Base-by-base conservation (phyloP, 345 rosid genomes). In the Noccaea bulbosa region DNA sequence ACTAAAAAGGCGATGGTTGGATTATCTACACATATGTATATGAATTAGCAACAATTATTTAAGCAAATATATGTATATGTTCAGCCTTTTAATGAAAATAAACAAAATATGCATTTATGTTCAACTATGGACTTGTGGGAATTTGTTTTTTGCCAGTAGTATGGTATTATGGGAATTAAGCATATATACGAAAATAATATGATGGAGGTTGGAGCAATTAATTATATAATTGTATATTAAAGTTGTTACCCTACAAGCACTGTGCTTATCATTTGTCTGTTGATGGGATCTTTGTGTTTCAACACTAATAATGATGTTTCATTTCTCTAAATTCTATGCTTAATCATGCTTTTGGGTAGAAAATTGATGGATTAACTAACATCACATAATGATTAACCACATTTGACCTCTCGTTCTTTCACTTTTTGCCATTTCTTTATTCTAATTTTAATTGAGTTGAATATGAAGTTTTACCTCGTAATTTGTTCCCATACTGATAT, bases 321-420 rank as follows among this genome's bases (percentile, higher is more conserved):
- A 60, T 57, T 62, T 48, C 71, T 55, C 80, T 43, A 79, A 81
- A 74, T 86, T 82, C 84, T 53, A 82, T 70, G 75, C 57, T 75
- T 83, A 82, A 87, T 90, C 82, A 90, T 90, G 86, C 58, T 52
- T 77, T 68, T 70, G 83, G 83, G 81, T 80, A 85, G 77, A 75
- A 76, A 86, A 87, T 84, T 86, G 96, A 90, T 79, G 72, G 84
- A 48, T 74, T 88, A 90, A 88, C 96, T 76, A 86, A 89, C 75
- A 65, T 69, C 69, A 74, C 65, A 72, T 50, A 73, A 66, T 75
- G 74, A 75, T 62, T 75, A 75, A 80, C 60, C 72, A 84, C 81
- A 72, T 68, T 75, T 80, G 81, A 83, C 81, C 81, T 65, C 76
- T 71, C 60, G 35, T 41, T 43, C 71, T 76, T 67, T 61, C 64